phyloP scores from a whole-genome alignment of 495 filamentous ascomycete species.

The Tuber umbilicatum region DNA sequence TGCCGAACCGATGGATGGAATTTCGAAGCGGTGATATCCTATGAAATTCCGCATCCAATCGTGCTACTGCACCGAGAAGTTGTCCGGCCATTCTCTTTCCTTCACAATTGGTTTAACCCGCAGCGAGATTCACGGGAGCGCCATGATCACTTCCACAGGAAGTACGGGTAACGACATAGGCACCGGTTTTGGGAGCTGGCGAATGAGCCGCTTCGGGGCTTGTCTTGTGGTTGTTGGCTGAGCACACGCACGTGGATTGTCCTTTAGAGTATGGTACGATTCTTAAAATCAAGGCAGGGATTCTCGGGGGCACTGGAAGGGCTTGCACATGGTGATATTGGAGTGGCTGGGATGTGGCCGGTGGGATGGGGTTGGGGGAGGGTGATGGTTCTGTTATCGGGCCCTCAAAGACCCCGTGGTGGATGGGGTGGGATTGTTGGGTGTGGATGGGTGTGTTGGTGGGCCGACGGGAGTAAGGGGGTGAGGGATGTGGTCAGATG shows the following conservation, averaged over 20 bases:
- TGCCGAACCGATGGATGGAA: not conserved
- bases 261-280: not conserved
- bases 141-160: no score
- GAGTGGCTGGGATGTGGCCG: not conserved
- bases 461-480: no score
- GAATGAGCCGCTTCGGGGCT: not conserved
- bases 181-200: not conserved
- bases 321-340: not conserved
- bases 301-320: not conserved
- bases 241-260: no score
- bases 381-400: no score
- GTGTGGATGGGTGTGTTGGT: no score
- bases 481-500: no score
- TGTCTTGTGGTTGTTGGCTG: not conserved
- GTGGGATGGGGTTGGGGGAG: no score
- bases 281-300: not conserved
- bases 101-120: no score
- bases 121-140: not conserved
- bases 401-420: no score
- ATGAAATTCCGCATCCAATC: not conserved
- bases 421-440: no score
- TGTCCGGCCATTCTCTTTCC: not conserved
- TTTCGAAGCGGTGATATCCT: not conserved
- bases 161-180: not conserved
- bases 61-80: not conserved